Percentiles rank a stretch among this genome's conserved stretches.
These are phyloP conservation scores for Starmerella etchellsii DNA, from an alignment of 805 yeast species.

Conservation along the genomic window DNA sequence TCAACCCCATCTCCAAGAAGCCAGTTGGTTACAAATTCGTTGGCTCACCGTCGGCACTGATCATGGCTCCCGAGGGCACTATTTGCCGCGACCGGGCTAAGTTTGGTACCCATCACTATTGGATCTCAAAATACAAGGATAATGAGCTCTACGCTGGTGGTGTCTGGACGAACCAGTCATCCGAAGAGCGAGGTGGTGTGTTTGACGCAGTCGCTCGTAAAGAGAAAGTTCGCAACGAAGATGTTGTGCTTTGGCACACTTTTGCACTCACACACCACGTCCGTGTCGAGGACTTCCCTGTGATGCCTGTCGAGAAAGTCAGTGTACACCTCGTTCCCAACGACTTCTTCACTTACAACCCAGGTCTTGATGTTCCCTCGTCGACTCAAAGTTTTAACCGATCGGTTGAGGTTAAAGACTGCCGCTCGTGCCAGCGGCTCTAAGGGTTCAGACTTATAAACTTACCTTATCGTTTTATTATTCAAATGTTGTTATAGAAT, in stretches of 20 bases:
- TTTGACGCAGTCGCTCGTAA: slow-evolving; percentile 22
- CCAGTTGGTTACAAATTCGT: slow-evolving; percentile 68
- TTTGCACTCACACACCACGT: slow-evolving; percentile 62
- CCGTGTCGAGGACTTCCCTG: slow-evolving; percentile 75
- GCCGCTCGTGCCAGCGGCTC: slow-evolving; percentile 21
- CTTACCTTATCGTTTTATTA: not conserved
- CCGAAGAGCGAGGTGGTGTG: slow-evolving; percentile 41
- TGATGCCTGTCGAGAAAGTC: slow-evolving; percentile 73
- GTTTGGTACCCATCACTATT: slow-evolving; percentile 62
- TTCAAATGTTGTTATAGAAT: not conserved
- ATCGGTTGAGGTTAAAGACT: slow-evolving; percentile 30
- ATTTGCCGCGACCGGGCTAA: slow-evolving; percentile 58
- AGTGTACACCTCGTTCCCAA: slow-evolving; percentile 52
- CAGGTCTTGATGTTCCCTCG: slow-evolving; percentile 66
- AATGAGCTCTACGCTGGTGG: slow-evolving; percentile 68
- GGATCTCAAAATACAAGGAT: slow-evolving; percentile 70
- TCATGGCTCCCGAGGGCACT: slow-evolving; percentile 51
- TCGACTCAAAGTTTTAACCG: slow-evolving; percentile 56
- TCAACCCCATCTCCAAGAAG: slow-evolving; percentile 54
- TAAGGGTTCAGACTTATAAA: not conserved
- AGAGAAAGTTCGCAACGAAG: slow-evolving; percentile 59
- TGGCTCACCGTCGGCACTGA: slow-evolving; percentile 66
- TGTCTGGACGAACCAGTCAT: slow-evolving; percentile 74
- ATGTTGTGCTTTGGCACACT: slow-evolving; percentile 69
- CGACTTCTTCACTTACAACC: slow-evolving; percentile 68